Evolutionary conservation across 768 basidiomycete genomes (phyloP).

Genomic region (Mycena venus): DNA sequence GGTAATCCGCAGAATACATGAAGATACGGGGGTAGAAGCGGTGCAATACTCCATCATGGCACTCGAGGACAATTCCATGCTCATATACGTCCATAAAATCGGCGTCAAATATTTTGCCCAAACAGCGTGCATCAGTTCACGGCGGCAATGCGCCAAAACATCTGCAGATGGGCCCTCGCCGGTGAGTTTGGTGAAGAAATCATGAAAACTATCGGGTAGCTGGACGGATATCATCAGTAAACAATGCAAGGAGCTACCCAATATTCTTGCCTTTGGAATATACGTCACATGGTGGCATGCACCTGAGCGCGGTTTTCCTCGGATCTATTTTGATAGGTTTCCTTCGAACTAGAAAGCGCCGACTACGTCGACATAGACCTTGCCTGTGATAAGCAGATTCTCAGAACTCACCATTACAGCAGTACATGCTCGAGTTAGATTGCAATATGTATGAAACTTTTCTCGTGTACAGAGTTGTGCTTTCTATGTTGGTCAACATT

Average conservation of each 20-base stretch:
- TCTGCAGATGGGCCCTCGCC: not conserved
- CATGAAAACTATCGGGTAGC: slow-evolving; percentile 1
- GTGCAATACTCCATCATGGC: not conserved
- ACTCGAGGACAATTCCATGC: slow-evolving; percentile 9
- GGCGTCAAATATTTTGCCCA: not conserved
- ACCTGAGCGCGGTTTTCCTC: not conserved
- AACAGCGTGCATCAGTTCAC: slow-evolving; percentile 9
- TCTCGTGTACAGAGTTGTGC: too few species aligned
- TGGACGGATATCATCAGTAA: too few species aligned
- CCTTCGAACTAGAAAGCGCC: too few species aligned
- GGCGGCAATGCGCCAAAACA: not conserved
- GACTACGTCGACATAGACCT: too few species aligned
- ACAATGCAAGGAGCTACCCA: too few species aligned
- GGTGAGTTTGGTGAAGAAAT: not conserved
- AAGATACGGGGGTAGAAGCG: slow-evolving; percentile 17
- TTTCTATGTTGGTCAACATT: too few species aligned
- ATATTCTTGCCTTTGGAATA: slow-evolving; percentile 10
- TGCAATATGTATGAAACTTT: too few species aligned
- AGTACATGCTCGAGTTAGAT: too few species aligned
- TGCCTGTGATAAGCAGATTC: too few species aligned
- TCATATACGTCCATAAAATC: slow-evolving; percentile 19
- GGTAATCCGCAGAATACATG: slow-evolving; percentile 14
- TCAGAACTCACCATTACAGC: too few species aligned
- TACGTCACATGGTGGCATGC: slow-evolving; percentile 7
- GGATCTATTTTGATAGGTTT: slow-evolving; percentile 43